Conservation (phyloP, 75 land plant genomes). For the Picea glauca region DNA sequence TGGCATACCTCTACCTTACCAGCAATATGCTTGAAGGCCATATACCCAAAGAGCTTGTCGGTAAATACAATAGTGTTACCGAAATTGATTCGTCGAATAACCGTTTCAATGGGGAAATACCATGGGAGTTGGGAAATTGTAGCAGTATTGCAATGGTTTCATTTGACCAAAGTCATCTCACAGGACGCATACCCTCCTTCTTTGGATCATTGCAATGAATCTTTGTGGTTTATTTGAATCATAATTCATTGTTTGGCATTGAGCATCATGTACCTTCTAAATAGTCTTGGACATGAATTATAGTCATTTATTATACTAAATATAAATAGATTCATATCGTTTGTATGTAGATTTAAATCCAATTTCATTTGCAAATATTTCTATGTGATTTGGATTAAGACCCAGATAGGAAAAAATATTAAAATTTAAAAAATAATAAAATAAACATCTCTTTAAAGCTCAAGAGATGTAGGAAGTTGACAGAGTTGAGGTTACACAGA, state of each 20-base stretch:
- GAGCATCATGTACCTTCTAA: too few relatives aligned
- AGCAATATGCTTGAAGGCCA: conserved; percentile 30
- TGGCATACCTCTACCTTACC: conserved; percentile 29
- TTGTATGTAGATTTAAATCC: too few relatives aligned
- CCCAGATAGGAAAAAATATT: too few relatives aligned
- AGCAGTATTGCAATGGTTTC: conserved; percentile 30
- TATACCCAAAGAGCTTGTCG: conserved; percentile 15
- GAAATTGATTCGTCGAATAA: conserved; percentile 34
- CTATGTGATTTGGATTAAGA: too few relatives aligned
- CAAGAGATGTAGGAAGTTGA: conserved; percentile 39
- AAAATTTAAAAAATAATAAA: too few relatives aligned
- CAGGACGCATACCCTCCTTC: conserved; percentile 51
- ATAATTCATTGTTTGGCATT: conserved; percentile 43
- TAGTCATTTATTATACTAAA: too few relatives aligned
- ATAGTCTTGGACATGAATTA: too few relatives aligned
- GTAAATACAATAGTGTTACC: conserved; percentile 22
- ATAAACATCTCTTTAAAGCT: conserved; percentile 40
- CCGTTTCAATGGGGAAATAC: conserved; percentile 36
- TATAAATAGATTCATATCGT: too few relatives aligned
- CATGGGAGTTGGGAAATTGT: conserved; percentile 46
- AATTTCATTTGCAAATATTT: too few relatives aligned
- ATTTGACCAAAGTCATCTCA: conserved; percentile 26
- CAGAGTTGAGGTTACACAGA: conserved; percentile 12
- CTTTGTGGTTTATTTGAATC: conserved; percentile 31
- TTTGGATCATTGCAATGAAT: conserved; percentile 41